phyloP scores from a whole-genome alignment of 2,329 filamentous ascomycete species.

The Arthrobotrys iridis region DNA sequence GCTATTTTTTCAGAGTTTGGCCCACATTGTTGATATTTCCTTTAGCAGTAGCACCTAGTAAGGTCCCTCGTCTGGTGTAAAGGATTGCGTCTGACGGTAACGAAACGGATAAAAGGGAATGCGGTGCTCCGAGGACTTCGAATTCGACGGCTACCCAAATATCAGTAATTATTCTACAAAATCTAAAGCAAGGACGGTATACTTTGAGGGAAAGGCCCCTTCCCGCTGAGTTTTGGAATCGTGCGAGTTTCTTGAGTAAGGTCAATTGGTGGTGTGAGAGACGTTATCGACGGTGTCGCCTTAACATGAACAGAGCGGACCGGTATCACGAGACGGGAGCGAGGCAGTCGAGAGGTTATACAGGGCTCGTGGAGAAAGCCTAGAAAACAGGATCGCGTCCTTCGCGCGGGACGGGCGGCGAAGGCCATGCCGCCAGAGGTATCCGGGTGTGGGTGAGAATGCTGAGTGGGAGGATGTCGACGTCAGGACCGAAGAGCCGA shows the following conservation, averaged over 20 bases:
- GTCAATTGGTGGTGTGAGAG: constrained; percentile 57
- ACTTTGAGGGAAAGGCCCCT: constrained; percentile 58
- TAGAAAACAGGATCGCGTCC: constrained; percentile 50
- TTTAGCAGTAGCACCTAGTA: constrained; percentile 77
- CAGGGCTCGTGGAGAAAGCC: constrained; percentile 17
- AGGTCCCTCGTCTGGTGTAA: constrained; percentile 88
- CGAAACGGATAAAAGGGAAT: constrained; percentile 91
- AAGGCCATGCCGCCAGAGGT: constrained; percentile 41
- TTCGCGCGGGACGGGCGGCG: constrained; percentile 37
- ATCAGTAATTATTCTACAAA: constrained; percentile 18
- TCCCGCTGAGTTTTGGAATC: constrained; percentile 58
- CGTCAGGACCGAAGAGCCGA: constrained; percentile 17
- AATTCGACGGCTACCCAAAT: constrained; percentile 81
- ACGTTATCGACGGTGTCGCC: constrained; percentile 57
- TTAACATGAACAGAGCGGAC: constrained; percentile 56
- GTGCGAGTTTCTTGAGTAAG: constrained; percentile 57
- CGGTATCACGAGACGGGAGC: constrained; percentile 26
- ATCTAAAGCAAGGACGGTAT: not conserved
- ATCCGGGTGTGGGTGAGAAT: not conserved
- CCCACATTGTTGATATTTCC: constrained; percentile 89
- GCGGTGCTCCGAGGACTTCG: constrained; percentile 89
- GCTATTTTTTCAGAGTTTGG: too few relatives aligned
- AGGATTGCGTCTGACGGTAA: constrained; percentile 93
- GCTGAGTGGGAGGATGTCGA: constrained; percentile 11
- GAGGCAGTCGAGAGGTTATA: constrained; percentile 9